Evolutionary conservation across 2,329 filamentous ascomycete species (phyloP).

Genomic region (Elsinoe perseae): DNA sequence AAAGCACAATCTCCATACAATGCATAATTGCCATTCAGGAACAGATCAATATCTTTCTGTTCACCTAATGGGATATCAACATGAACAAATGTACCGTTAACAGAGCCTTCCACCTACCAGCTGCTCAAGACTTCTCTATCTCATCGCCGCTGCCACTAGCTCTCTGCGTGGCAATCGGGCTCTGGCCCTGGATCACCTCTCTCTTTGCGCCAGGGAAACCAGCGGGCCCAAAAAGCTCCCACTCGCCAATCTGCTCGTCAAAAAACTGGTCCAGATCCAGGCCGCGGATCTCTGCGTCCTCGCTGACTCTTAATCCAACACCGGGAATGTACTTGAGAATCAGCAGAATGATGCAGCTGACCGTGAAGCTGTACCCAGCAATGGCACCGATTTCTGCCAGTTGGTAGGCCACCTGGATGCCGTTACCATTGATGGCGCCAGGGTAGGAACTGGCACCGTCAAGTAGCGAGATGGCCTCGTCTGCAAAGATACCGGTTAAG

Average conservation of each 20-base stretch:
- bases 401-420: conserved; percentile 49
- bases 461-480: conserved; percentile 40
- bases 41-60: background rate
- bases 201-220: conserved; percentile 1
- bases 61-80: background rate
- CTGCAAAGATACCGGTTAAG: conserved; percentile 51
- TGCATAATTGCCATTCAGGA: too few species aligned
- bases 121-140: background rate
- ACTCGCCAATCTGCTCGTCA: conserved; percentile 46
- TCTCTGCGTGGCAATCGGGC: background rate
- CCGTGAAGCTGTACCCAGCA: conserved; percentile 45
- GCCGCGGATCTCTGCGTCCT: conserved; percentile 49
- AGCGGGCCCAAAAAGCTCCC: conserved; percentile 20
- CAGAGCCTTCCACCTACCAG: background rate
- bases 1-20: too few species aligned
- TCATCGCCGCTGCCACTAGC: background rate
- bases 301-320: conserved; percentile 47
- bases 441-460: conserved; percentile 44
- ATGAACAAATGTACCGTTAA: background rate
- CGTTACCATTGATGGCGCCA: conserved; percentile 48
- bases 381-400: conserved; percentile 50
- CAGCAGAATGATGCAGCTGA: conserved; percentile 46
- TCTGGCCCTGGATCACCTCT: background rate
- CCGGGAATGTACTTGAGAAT: conserved; percentile 49
- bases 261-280: conserved; percentile 49